These are phyloP conservation scores for Pterocarpus santalinus DNA, from an alignment of 306 rosid genomes.

Conservation along the genomic window DNA sequence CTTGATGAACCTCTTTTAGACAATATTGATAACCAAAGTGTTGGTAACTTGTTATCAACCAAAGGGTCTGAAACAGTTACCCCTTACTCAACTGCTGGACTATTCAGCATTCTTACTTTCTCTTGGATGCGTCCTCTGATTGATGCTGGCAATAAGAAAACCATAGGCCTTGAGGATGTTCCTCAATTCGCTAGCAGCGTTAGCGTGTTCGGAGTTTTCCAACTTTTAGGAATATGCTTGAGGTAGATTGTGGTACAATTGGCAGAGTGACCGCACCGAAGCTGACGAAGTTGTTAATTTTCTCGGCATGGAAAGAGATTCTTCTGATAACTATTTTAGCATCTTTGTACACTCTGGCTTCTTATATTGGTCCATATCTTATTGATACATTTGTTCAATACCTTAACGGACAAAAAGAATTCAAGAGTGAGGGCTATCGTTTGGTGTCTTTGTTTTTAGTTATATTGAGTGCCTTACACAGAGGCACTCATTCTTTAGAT, in stretches of 20 bases:
- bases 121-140: neutral
- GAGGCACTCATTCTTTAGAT: slow-evolving; percentile 27
- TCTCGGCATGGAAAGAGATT: too few relatives aligned
- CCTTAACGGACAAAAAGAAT: slow-evolving; percentile 23
- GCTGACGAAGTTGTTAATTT: too few relatives aligned
- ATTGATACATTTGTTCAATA: slow-evolving; percentile 33
- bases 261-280: too few relatives aligned
- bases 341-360: neutral
- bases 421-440: slow-evolving; percentile 34
- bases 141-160: neutral
- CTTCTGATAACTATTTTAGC: too few relatives aligned
- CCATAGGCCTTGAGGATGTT: neutral
- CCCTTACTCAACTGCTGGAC: too few relatives aligned
- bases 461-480: slow-evolving; percentile 21
- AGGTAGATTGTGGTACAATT: neutral
- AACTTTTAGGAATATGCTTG: neutral
- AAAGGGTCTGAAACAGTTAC: too few relatives aligned
- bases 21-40: too few relatives aligned
- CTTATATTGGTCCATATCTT: neutral
- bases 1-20: too few relatives aligned
- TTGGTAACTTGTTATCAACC: too few relatives aligned
- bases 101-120: too few relatives aligned
- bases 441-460: slow-evolving; percentile 23
- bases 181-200: neutral
- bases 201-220: neutral